Evolutionary conservation across 352 stramenopile genomes (phyloP).

Genomic region (Phytophthora pisi): DNA sequence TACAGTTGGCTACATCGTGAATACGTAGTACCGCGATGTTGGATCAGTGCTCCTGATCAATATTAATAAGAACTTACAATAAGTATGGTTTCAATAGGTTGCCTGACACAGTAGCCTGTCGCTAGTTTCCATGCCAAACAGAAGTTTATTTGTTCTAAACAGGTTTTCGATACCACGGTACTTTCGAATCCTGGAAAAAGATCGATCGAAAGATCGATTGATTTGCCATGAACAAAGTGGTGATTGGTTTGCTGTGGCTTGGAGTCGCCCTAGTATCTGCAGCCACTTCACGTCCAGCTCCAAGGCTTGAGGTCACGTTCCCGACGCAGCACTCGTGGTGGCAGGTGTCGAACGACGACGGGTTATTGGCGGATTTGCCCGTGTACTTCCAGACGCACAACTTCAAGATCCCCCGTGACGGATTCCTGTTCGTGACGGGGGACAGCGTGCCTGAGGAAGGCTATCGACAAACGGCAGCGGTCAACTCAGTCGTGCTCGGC

Average conservation of each 20-base stretch:
- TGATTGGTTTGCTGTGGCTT: background rate
- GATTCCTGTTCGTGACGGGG: constrained; percentile 45
- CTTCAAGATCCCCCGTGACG: constrained; percentile 46
- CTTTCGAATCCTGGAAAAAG: no score
- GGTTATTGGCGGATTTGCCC: constrained; percentile 16
- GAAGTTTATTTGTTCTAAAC: no score
- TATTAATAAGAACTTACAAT: no score
- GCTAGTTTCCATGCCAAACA: no score
- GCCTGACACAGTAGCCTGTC: no score
- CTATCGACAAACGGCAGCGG: constrained; percentile 14
- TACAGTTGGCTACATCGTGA: background rate
- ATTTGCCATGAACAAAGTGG: constrained; percentile 18
- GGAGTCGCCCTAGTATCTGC: background rate
- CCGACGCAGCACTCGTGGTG: constrained; percentile 45
- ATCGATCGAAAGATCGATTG: no score
- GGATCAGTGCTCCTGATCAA: no score
- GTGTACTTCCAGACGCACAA: constrained; percentile 37
- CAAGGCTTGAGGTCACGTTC: constrained; percentile 33
- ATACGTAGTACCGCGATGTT: no score
- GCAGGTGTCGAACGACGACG: constrained; percentile 26
- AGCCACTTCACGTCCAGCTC: background rate
- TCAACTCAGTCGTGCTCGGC: constrained; percentile 23
- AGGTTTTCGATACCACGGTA: no score
- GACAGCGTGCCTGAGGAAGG: constrained; percentile 32
- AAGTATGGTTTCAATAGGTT: no score